Evolutionary conservation across 345 rosid species (phyloP).

Genomic region (Aquilaria malaccensis): DNA sequence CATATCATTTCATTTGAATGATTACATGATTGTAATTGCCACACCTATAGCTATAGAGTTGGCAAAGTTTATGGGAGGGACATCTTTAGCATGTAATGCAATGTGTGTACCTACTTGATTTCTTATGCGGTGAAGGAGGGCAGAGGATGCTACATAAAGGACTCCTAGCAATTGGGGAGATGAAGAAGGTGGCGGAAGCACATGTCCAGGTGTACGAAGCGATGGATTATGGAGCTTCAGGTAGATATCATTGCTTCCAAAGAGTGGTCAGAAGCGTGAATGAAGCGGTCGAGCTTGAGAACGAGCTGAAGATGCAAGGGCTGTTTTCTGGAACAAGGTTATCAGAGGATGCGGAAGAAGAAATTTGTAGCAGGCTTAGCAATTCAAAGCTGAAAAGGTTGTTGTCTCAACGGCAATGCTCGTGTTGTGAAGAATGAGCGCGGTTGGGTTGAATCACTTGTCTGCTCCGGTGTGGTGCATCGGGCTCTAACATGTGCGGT

Average conservation of each 20-base stretch:
- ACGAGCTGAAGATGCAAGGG: constrained; percentile 12
- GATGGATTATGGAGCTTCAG: constrained; percentile 29
- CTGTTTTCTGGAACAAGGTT: constrained; percentile 8
- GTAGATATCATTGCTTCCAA: constrained; percentile 29
- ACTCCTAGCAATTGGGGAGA: constrained; percentile 20
- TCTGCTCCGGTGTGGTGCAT: too few relatives aligned
- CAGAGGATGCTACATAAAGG: constrained; percentile 24
- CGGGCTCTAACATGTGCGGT: too few relatives aligned
- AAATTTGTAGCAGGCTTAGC: constrained; percentile 15
- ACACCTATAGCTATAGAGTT: too few relatives aligned
- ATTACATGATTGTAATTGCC: too few relatives aligned
- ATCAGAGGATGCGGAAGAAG: constrained; percentile 8
- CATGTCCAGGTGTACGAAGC: constrained; percentile 28
- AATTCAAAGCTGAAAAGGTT: constrained; percentile 22
- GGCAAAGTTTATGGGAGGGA: not conserved
- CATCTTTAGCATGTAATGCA: too few relatives aligned
- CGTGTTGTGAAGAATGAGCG: constrained; percentile 13
- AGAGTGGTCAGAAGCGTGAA: constrained; percentile 15
- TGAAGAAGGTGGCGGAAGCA: constrained; percentile 30
- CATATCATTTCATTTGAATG: too few relatives aligned
- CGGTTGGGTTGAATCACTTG: too few relatives aligned
- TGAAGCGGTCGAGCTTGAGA: constrained; percentile 24
- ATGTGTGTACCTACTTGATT: too few relatives aligned
- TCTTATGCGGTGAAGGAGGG: constrained; percentile 14
- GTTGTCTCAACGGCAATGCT: constrained; percentile 8